Percentiles rank a stretch among this genome's conserved stretches.
phyloP scores from a whole-genome alignment of 805 yeast species.

The Ogataea pilisensis region DNA sequence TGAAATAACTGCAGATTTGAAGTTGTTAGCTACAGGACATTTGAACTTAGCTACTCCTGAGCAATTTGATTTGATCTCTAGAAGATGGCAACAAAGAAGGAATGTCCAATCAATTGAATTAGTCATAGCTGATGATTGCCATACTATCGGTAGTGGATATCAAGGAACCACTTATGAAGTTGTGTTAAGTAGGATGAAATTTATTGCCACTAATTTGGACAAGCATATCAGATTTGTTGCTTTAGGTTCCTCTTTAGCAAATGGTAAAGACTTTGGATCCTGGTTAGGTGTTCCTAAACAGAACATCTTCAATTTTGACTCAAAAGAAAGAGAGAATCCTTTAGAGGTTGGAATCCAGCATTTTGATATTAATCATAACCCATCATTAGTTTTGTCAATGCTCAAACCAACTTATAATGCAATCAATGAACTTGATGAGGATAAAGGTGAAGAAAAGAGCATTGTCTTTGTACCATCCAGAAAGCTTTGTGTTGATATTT shows the following conservation, averaged over 20 bases:
- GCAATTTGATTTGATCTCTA: conserved; percentile 68
- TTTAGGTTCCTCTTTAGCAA: conserved; percentile 64
- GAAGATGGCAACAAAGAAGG: conserved; percentile 79
- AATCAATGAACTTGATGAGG: conserved; percentile 31
- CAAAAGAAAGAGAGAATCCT: conserved; percentile 53
- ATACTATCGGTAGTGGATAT: conserved; percentile 53
- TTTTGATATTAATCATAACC: conserved; percentile 43
- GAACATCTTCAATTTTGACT: conserved; percentile 65
- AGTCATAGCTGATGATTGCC: conserved; percentile 71
- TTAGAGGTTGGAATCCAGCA: conserved; percentile 55
- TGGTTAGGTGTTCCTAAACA: conserved; percentile 76
- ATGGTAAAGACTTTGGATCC: conserved; percentile 72
- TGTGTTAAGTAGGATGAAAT: conserved; percentile 64
- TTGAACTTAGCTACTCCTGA: conserved; percentile 73
- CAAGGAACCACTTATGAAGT: conserved; percentile 67
- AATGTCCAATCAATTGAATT: conserved; percentile 65
- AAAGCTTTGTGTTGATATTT: conserved; percentile 50
- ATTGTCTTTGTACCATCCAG: conserved; percentile 58
- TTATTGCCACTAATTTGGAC: conserved; percentile 65
- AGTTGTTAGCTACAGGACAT: conserved; percentile 55
- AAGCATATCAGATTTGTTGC: conserved; percentile 60
- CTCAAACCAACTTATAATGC: conserved; percentile 45
- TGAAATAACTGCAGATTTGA: conserved; percentile 51
- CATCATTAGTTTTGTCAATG: conserved; percentile 50
- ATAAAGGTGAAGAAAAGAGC: conserved; percentile 30